phyloP scores from a whole-genome alignment of 23 red algal genomes.

The Pyropia yezoensis region DNA sequence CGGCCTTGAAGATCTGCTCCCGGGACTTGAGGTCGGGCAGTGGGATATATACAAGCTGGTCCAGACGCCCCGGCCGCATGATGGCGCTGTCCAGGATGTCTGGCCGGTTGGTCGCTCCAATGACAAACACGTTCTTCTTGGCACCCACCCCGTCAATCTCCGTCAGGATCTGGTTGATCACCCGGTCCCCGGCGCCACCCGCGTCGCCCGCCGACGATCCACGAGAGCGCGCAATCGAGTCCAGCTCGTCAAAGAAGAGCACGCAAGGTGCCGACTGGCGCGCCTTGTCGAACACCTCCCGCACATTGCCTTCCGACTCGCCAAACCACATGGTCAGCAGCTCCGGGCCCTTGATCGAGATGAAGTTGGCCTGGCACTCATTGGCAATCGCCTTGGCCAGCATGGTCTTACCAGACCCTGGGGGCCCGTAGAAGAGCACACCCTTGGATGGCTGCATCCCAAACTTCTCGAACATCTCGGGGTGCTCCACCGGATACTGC shows the following conservation, averaged over 20 bases:
- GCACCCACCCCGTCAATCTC: conserved; percentile 98
- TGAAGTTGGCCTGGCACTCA: conserved; percentile 99
- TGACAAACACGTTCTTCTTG: conserved; percentile 98
- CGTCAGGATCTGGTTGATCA: conserved; percentile 99
- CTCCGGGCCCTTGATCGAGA: conserved; percentile 98
- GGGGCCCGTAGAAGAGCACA: conserved; percentile 95
- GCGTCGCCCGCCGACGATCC: conserved; percentile 92
- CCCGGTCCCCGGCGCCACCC: conserved; percentile 92
- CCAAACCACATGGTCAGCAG: conserved; percentile 99
- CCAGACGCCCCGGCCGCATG: conserved; percentile 93
- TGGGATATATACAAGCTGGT: conserved; percentile 97
- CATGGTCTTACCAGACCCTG: conserved; percentile 93
- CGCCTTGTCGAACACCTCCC: conserved; percentile 98
- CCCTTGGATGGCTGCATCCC: conserved; percentile 90
- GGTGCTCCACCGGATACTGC: conserved; percentile 98
- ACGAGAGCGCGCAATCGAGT: conserved; percentile 92
- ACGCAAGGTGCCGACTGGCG: conserved; percentile 96
- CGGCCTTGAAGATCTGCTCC: conserved; percentile 87
- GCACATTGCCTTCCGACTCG: conserved; percentile 88
- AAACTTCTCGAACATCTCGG: conserved; percentile 96
- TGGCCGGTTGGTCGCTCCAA: conserved; percentile 97
- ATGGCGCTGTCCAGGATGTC: conserved; percentile 95
- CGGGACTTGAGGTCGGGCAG: conserved; percentile 84
- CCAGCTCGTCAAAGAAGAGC: conserved; percentile 99
- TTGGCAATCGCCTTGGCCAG: conserved; percentile 99